These are phyloP conservation scores for Stephania cephalantha DNA, from an alignment of 164 flowering plant species.

Conservation along the genomic window DNA sequence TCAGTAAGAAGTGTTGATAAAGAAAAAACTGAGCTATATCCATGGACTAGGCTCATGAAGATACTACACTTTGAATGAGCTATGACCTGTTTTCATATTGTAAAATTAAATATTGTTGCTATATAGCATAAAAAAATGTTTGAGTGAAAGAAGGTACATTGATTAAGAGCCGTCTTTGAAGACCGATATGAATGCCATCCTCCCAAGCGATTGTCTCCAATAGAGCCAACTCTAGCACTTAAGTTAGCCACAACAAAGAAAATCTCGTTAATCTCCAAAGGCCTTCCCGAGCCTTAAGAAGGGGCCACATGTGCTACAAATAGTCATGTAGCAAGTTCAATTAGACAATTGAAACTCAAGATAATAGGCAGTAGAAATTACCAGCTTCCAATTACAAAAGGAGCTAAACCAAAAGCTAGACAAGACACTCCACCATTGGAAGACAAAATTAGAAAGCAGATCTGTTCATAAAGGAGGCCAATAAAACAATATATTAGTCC, in stretches of 20 bases:
- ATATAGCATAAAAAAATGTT: neutral
- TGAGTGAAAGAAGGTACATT: conserved; percentile 40
- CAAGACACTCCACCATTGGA: neutral
- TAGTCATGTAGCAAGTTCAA: conserved; percentile 2
- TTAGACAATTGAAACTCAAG: neutral
- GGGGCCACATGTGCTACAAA: conserved; percentile 93
- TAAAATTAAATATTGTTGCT: neutral
- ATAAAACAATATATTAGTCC: too few relatives aligned
- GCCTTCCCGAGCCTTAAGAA: conserved; percentile 76
- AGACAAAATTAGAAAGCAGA: neutral
- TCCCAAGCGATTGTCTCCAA: conserved; percentile 79
- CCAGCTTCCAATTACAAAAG: too few relatives aligned
- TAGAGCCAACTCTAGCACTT: conserved; percentile 96
- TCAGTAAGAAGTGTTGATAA: too few relatives aligned
- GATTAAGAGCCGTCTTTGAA: conserved; percentile 90
- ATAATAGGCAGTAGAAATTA: too few relatives aligned
- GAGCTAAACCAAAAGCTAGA: too few relatives aligned
- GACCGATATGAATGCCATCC: conserved; percentile 99
- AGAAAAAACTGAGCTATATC: too few relatives aligned
- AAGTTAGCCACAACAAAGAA: conserved; percentile 78
- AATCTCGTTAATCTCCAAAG: conserved; percentile 49
- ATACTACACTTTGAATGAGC: neutral
- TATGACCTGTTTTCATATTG: neutral
- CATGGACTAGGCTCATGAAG: too few relatives aligned
- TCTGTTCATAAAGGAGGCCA: too few relatives aligned